Base-by-base conservation (phyloP, 192 early-diverging fungal genomes). In the Coemansia nantahalensis region DNA sequence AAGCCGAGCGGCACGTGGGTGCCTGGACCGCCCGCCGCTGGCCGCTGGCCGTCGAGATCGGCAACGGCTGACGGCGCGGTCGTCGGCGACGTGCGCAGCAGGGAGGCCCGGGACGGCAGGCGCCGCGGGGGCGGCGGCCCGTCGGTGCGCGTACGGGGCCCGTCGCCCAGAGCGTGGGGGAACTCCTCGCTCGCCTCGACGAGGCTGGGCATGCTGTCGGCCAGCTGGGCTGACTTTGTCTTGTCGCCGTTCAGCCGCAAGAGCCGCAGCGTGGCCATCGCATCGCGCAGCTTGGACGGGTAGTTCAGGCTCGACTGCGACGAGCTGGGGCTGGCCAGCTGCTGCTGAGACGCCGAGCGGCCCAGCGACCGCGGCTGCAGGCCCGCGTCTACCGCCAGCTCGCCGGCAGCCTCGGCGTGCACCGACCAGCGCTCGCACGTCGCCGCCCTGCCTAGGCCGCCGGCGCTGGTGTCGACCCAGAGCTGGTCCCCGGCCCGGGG, bases 241-340 rank as follows among this genome's bases (percentile, higher is more conserved):
- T 56, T 67, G 42, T 75, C 71, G 40, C 51, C 54, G 36, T 49
- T 73, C 8, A 75, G 58, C 14, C 71, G 63, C 52, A 75, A 41
- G 35, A 75, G 59, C 36, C 64, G 59, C 43, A 75, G 51, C 22
- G 71, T 75, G 31, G 71, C 71, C 71, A 75, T 75, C 1, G 71
- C 71, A 33, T 75, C 71, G 59, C 71, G 71, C 36, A 75, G 59
- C 48, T 75, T 75, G 13, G 71, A 75, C 38, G 71, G 71, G 40
- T 75, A 75, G 45, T 51, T 59, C 10, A 62, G 59, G 18, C 58
- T 75, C 9, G 71, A 56, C 14, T 75, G 71, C 32, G 71, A 75
- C 11, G 71, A 66, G 39, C 54, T 62, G 8, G 71, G 71, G 32
- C 71, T 75, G 43, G 33, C 32, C 1, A 74, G 59, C 17, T 67